Evolutionary conservation across 768 basidiomycete species (phyloP), one percentile per base, ranked within the genome.

Genomic region (Leccinellum luteum): DNA sequence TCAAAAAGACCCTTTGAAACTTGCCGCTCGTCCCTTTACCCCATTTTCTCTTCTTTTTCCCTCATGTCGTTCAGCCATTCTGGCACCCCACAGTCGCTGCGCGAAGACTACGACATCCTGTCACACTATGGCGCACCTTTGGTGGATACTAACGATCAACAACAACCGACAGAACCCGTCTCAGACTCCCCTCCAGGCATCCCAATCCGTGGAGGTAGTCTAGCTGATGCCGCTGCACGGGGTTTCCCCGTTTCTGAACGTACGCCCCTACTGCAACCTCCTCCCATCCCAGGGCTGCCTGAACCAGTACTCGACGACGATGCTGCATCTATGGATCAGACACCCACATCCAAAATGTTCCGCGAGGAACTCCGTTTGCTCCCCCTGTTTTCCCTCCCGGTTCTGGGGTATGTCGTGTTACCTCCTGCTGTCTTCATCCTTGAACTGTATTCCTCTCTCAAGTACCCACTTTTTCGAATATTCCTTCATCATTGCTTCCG

Each of bases 381-480:
- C 17, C 55, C 77, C 3, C 78, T 78, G 67, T 93, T 89, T 68
- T 81, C 89, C 3, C 66, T 89, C 17, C 90, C 90, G 5, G 83
- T 92, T 32, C 85, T 87, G 58, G 82, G 81, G 91, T 91, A 60
- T 56, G 83, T 76, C 27, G 17, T 54, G 6, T 51, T 9, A 9
- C 35, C 28, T 44, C 50, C 41, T 31, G n/a, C 9, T 8, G 14
- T 30, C 1, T n/a, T 60, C 47, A 25, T 10, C 4, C 60, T 61
- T 25, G 60, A 21, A 5, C 19, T n/a, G 9, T 19, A 31, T 41
- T 50, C 48, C 45, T 13, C 45, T 13, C 23, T 28, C 43, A 43
- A 92, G 91, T 6, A 87, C 91, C 3, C 88, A 91, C 60, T 51
- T 92, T 19, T 79, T 92, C 19, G 95, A 98, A 69, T 95, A 90